Percentiles rank a stretch among this genome's conserved stretches.
Conservation (phyloP, 495 filamentous ascomycete species). For the Xylaria bambusicola region DNA sequence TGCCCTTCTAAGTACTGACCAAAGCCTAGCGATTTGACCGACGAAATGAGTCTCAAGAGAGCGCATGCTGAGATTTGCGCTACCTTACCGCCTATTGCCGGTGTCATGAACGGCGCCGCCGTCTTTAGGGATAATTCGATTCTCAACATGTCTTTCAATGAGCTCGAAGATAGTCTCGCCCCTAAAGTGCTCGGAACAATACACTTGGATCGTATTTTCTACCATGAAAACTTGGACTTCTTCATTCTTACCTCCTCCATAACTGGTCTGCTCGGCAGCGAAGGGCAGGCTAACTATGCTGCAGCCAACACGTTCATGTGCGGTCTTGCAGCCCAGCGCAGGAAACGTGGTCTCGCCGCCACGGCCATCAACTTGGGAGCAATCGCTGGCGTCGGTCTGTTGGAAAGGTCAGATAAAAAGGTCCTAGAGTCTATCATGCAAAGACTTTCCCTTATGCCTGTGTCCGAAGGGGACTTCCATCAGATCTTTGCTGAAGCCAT, state of each 20-base stretch:
- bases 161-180: conserved; percentile 24
- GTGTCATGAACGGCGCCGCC: conserved; percentile 48
- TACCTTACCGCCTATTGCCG: conserved; percentile 39
- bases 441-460: conserved; percentile 19
- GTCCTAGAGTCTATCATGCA: too few species aligned
- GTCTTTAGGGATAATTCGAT: conserved; percentile 39
- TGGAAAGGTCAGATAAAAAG: conserved; percentile 26
- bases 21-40: conserved; percentile 24
- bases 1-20: too few species aligned
- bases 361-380: conserved; percentile 44
- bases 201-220: conserved; percentile 40
- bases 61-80: conserved; percentile 1
- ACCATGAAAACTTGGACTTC: conserved; percentile 42
- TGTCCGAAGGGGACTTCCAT: conserved; percentile 24
- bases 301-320: conserved; percentile 54
- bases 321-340: conserved; percentile 34
- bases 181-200: conserved; percentile 41
- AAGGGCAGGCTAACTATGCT: conserved; percentile 51
- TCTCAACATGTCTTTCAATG: conserved; percentile 31
- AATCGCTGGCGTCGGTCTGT: conserved; percentile 48
- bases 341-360: conserved; percentile 32
- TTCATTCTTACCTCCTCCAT: conserved; percentile 44
- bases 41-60: conserved; percentile 4
- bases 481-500: conserved; percentile 24
- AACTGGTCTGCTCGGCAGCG: conserved; percentile 37